A percentile compares a stretch with the other conserved stretches of the same genome.
phyloP scores from a whole-genome alignment of 2,329 filamentous ascomycete species.

The Myriosclerotinia scirpicola region DNA sequence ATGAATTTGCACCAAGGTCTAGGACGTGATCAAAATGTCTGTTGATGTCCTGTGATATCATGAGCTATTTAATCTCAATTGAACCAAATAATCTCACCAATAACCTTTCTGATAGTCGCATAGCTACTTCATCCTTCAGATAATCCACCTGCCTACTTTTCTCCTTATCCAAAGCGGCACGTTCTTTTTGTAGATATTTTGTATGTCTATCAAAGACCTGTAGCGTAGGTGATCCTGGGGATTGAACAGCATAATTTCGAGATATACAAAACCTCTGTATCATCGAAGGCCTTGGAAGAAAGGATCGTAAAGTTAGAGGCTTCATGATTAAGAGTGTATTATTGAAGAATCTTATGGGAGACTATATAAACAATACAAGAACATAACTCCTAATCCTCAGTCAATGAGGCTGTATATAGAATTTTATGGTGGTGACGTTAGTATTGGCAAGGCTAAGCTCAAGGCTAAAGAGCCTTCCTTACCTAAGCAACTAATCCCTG shows the following conservation, averaged over 20 bases:
- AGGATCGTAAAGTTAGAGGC: conserved; percentile 31
- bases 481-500: conserved; percentile 19
- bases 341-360: neutral
- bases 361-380: neutral
- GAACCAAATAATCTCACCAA: conserved; percentile 53
- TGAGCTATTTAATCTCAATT: conserved; percentile 16
- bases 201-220: conserved; percentile 87
- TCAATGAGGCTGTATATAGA: conserved; percentile 13
- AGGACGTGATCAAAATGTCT: conserved; percentile 80
- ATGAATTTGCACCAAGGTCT: conserved; percentile 92
- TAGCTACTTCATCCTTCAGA: conserved; percentile 87
- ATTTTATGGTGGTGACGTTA: conserved; percentile 21
- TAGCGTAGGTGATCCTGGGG: conserved; percentile 72
- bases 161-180: conserved; percentile 69
- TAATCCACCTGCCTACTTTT: conserved; percentile 83
- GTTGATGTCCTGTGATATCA: conserved; percentile 73
- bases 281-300: conserved; percentile 30
- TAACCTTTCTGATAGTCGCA: conserved; percentile 78
- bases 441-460: neutral
- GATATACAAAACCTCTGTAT: conserved; percentile 33
- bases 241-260: conserved; percentile 73
- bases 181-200: conserved; percentile 91
- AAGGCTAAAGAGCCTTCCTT: conserved; percentile 16
- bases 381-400: neutral
- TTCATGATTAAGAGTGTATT: conserved; percentile 31